Conservation (phyloP, 2,329 filamentous ascomycete genomes). For the Aspergillus chevalieri region DNA sequence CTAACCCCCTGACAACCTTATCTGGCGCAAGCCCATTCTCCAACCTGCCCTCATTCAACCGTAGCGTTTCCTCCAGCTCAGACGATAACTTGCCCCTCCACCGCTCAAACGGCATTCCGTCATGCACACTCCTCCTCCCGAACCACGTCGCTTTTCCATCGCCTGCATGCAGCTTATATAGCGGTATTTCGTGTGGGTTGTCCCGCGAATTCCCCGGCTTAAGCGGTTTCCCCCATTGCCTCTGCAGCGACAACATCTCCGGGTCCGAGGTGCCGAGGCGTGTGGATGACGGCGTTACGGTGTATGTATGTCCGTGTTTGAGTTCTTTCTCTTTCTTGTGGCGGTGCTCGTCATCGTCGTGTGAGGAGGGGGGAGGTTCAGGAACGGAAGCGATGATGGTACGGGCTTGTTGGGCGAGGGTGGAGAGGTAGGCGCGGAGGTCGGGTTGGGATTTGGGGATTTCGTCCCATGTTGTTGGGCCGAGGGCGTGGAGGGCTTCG, state of each 20-base stretch:
- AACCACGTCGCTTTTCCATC: slow-evolving; percentile 90
- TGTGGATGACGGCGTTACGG: slow-evolving; percentile 46
- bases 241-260: slow-evolving; percentile 58
- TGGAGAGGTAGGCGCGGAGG: slow-evolving; percentile 49
- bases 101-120: slow-evolving; percentile 66
- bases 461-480: slow-evolving; percentile 50
- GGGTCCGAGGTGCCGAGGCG: slow-evolving; percentile 45
- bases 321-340: background rate
- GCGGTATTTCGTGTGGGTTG: slow-evolving; percentile 67
- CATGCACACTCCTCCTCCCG: slow-evolving; percentile 74
- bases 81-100: slow-evolving; percentile 71
- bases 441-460: slow-evolving; percentile 42
- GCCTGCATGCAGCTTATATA: slow-evolving; percentile 73
- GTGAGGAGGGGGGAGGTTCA: slow-evolving; percentile 37
- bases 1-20: slow-evolving; percentile 76
- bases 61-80: slow-evolving; percentile 75
- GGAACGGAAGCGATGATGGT: slow-evolving; percentile 73
- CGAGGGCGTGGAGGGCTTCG: slow-evolving; percentile 53
- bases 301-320: background rate
- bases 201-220: slow-evolving; percentile 55
- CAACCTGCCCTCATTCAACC: slow-evolving; percentile 62
- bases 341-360: slow-evolving; percentile 32
- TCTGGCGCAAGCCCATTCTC: slow-evolving; percentile 61
- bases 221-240: slow-evolving; percentile 79
- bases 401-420: slow-evolving; percentile 62